Evolutionary conservation across 192 early-diverging fungal genomes (phyloP).

Genomic region (Entomortierella parvispora): DNA sequence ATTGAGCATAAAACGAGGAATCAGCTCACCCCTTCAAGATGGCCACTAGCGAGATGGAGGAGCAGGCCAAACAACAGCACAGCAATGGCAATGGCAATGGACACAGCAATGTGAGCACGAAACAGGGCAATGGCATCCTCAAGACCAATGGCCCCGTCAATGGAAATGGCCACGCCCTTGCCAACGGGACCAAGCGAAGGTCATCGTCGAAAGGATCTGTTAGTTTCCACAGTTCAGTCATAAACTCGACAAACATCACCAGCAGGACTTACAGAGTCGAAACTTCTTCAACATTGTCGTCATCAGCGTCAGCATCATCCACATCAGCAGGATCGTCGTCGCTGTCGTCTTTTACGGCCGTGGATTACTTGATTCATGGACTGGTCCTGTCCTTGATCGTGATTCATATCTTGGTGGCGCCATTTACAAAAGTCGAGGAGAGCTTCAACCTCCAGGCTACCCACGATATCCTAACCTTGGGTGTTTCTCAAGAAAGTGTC

Average conservation of each 20-base stretch:
- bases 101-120: not conserved
- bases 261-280: too few relatives aligned
- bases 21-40: constrained; percentile 1
- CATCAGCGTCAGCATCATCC: not conserved
- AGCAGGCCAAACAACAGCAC: constrained; percentile 8
- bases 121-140: not conserved
- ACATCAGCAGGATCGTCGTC: not conserved
- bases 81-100: not conserved
- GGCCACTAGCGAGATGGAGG: constrained; percentile 43
- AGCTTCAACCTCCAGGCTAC: constrained; percentile 94
- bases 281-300: constrained; percentile 1
- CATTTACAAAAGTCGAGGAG: constrained; percentile 97
- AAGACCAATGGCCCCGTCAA: not conserved
- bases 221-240: not conserved
- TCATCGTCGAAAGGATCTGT: not conserved
- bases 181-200: too few relatives aligned
- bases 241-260: not conserved
- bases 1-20: not conserved
- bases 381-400: constrained; percentile 19
- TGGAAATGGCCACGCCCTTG: too few relatives aligned
- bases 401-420: constrained; percentile 59
- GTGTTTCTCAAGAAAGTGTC: constrained; percentile 37
- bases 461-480: constrained; percentile 85
- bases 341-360: not conserved
- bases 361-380: constrained; percentile 8